Evolutionary conservation across 2,329 filamentous ascomycete species (phyloP).

Genomic region (Trichoderma arundinaceum): DNA sequence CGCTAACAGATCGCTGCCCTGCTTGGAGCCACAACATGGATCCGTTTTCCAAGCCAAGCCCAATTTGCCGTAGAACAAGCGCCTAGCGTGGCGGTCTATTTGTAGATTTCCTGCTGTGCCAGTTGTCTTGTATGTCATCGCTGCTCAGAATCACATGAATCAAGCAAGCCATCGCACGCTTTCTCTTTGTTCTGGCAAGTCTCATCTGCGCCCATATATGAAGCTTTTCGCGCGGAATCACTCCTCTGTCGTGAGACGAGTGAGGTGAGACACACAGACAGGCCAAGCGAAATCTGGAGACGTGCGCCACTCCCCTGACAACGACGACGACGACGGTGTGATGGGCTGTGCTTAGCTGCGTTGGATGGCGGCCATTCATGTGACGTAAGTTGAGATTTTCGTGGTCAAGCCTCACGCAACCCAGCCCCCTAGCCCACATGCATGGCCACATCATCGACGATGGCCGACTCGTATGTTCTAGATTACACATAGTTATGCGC

Average conservation of each 20-base stretch:
- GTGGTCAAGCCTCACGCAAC: slow-evolving; percentile 15
- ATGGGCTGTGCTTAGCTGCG: slow-evolving; percentile 23
- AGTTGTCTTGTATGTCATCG: not conserved
- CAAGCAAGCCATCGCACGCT: not conserved
- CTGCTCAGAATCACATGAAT: not conserved
- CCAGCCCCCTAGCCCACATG: slow-evolving; percentile 11
- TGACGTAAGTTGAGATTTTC: slow-evolving; percentile 26
- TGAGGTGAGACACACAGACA: slow-evolving; percentile 20
- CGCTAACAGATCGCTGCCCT: slow-evolving; percentile 21
- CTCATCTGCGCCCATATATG: not conserved
- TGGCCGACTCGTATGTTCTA: slow-evolving; percentile 23
- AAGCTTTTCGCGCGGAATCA: not conserved
- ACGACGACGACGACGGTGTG: slow-evolving; percentile 12
- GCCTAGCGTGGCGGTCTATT: slow-evolving; percentile 1
- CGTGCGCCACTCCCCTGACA: slow-evolving; percentile 21
- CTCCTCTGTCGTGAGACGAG: slow-evolving; percentile 6
- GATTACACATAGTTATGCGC: slow-evolving; percentile 26
- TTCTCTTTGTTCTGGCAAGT: not conserved
- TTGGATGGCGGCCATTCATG: slow-evolving; percentile 9
- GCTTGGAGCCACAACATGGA: slow-evolving; percentile 26
- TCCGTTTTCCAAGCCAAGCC: slow-evolving; percentile 10
- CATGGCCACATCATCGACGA: slow-evolving; percentile 29
- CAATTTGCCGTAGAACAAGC: slow-evolving; percentile 8
- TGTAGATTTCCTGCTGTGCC: not conserved
- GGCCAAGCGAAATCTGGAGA: not conserved